Evolutionary conservation across 805 yeast species (phyloP).

Genomic region (Priceomyces carsonii): DNA sequence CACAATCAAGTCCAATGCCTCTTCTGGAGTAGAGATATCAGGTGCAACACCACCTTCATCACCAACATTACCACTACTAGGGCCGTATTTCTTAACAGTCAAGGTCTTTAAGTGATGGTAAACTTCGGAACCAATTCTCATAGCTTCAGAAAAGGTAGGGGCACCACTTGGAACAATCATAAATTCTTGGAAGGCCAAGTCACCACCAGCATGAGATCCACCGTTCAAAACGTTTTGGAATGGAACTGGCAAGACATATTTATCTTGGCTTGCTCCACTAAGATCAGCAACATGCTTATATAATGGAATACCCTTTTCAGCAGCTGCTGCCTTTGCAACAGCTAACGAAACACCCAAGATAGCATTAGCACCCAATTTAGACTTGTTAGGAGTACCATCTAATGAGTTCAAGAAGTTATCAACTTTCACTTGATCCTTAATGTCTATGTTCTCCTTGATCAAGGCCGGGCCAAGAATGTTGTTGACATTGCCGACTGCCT

Average conservation of each 20-base stretch:
- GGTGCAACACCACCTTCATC: conserved; percentile 99
- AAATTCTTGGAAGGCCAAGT: conserved; percentile 98
- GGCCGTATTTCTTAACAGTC: conserved; percentile 94
- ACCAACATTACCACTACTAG: conserved; percentile 99
- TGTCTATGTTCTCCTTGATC: conserved; percentile 75
- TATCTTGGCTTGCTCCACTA: conserved; percentile 68
- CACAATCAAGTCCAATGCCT: conserved; percentile 93
- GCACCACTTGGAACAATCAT: conserved; percentile 98
- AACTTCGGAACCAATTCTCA: conserved; percentile 96
- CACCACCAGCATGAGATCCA: conserved; percentile 99
- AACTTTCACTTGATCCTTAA: conserved; percentile 80
- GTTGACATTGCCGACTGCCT: conserved; percentile 97
- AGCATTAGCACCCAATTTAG: conserved; percentile 98
- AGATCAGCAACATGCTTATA: conserved; percentile 88
- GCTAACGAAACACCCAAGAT: conserved; percentile 97
- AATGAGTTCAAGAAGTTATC: conserved; percentile 83
- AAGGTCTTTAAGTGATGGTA: conserved; percentile 94
- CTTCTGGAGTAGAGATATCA: conserved; percentile 90
- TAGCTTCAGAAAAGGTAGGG: conserved; percentile 86
- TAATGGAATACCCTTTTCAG: conserved; percentile 89
- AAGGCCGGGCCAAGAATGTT: conserved; percentile 93
- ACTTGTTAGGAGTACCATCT: conserved; percentile 97
- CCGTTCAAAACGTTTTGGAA: conserved; percentile 99
- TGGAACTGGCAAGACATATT: conserved; percentile 97
- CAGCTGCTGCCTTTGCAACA: conserved; percentile 98